Evolutionary conservation across 257 asterid genomes (phyloP), one percentile per base, ranked within the genome.

Genomic region (Mitragyna speciosa): DNA sequence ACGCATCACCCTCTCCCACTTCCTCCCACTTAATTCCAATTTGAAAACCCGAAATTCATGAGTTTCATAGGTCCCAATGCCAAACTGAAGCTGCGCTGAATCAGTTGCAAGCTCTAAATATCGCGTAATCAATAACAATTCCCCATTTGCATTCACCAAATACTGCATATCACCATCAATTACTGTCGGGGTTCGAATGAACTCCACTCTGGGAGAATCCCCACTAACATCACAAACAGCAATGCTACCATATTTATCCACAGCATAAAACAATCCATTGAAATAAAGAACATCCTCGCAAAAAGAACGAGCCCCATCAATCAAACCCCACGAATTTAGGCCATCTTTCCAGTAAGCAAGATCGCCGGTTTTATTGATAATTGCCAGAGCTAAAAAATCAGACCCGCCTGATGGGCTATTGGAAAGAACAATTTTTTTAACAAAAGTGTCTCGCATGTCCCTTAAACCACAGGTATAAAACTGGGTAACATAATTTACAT

Each of bases 381-480:
- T 87, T 3, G 91, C 91, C 61, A 94, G 78, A 36, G 95, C 95
- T 31, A 73, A 65, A 67, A 91, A 93, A 69, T 77, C 67, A 12
- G 88, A 26, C 12, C 70, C 81, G 3, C 33, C 24, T 70, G 54
- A 54, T 12, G 97, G 97, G 69, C 78, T 85, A 70, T 81, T 85
- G 12, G 98, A 94, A 72, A 94, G 85, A 43, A 94, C 79, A 48
- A 86, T 88, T 82, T 94, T 94, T 54, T 86, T 89, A 7, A 94
- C 82, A 69, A 90, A 94, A 4, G 73, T 41, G 45, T 94, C 97
- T 28, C 98, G 90, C 91, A 94, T 94, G 75, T 89, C 91, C 84
- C 70, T 86, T 81, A 91, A 81, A 82, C 78, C 87, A 45, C 66
- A 82, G 16, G 52, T 39, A 20, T 33, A 43, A 17, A 19, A 9